These are phyloP conservation scores for Spatholobus suberectus DNA, from an alignment of 306 rosid species.

Conservation along the genomic window DNA sequence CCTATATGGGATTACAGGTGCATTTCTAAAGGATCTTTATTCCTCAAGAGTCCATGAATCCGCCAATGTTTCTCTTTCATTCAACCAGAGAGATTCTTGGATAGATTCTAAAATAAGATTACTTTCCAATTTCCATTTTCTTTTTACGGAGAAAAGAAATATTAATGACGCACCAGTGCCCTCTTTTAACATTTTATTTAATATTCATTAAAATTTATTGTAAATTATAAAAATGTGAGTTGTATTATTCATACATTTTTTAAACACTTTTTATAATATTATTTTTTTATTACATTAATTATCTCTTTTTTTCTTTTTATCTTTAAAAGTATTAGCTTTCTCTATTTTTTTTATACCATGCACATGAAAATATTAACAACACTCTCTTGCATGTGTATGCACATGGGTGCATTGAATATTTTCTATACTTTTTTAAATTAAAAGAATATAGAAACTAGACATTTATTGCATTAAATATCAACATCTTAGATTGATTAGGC, in stretches of 20 bases:
- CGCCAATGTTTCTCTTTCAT: background rate
- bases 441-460: background rate
- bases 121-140: background rate
- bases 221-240: background rate
- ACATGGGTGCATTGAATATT: background rate
- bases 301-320: no score
- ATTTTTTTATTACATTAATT: no score
- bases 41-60: background rate
- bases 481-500: no score
- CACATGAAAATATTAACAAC: background rate
- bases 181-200: background rate
- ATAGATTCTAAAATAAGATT: background rate
- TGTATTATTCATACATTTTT: background rate
- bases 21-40: background rate
- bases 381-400: background rate
- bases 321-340: no score
- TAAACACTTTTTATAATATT: no score
- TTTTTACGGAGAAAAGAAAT: background rate
- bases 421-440: background rate
- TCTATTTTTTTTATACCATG: background rate
- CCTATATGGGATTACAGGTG: background rate
- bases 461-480: background rate
- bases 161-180: background rate
- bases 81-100: background rate
- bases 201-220: background rate